These are phyloP conservation scores for Ceriops zippeliana DNA, from an alignment of 345 rosid species.

Conservation along the genomic window DNA sequence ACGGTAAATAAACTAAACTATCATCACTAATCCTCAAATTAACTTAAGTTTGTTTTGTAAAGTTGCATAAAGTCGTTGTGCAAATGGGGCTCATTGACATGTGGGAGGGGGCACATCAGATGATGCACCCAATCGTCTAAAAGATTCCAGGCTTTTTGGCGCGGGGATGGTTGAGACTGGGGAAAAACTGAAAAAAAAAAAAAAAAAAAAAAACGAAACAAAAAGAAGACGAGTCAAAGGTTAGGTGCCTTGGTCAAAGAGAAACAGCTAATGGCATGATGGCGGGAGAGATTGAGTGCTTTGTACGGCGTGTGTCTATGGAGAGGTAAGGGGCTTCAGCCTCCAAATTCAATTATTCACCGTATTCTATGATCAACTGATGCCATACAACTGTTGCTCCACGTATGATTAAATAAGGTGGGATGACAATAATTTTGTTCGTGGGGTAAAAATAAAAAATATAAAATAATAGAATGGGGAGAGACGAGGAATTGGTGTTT, in stretches of 20 bases:
- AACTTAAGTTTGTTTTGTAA: no score
- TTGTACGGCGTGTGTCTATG: no score
- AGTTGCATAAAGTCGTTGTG: neutral
- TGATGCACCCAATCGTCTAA: constrained; percentile 12
- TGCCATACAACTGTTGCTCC: no score
- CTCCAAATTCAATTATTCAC: no score
- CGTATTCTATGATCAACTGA: no score
- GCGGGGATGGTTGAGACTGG: neutral
- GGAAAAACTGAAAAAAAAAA: neutral
- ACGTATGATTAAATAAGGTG: no score
- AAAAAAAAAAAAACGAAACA: neutral
- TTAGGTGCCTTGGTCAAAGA: constrained; percentile 22
- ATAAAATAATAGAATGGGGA: constrained; percentile 18
- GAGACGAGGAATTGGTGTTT: constrained; percentile 25
- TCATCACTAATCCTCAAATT: no score
- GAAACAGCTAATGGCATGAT: neutral
- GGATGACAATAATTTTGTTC: constrained; percentile 37
- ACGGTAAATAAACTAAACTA: no score
- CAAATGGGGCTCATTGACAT: neutral
- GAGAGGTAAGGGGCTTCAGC: no score
- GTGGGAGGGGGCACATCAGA: neutral
- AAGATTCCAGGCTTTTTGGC: constrained; percentile 7
- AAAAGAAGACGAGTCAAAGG: neutral
- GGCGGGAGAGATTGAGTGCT: no score
- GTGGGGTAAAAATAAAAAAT: constrained; percentile 1